Evolutionary conservation across 2,329 filamentous ascomycete genomes (phyloP), one percentile per base, ranked within the genome.

Genomic region (Samsoniella hepiali): DNA sequence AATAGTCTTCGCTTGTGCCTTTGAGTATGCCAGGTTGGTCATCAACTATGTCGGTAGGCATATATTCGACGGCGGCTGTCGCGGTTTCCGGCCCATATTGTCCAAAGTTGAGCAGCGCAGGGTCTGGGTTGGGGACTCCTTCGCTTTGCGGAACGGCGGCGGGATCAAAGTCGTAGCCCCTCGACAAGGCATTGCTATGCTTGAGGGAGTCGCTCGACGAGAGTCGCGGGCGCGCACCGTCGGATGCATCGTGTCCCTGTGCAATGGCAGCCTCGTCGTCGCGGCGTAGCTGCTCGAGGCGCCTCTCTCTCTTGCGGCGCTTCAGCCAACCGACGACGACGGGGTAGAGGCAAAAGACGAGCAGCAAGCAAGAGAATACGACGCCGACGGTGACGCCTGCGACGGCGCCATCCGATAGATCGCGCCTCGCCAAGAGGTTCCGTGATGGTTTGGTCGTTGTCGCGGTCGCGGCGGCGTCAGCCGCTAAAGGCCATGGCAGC

Each of bases 1-100:
- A 79, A 64, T 79, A 79, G 63, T 78, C 76, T 50, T 76, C 75
- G 59, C 72, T 79, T 45, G 71, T 74, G 44, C 74, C 76, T 62
- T 68, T 71, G 50, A 75, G 74, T 45, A 73, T 71, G 49, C 70
- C 72, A 36, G 72, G 69, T 27, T 73, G 71, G 36, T 72, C 69
- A 61, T 72, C 68, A 5, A 62, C 65, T 10, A 70, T 67, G n/a
- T 68, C 66, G 50, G 69, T 68, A n/a, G 58, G 47, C 62, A 61
- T 62, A 36, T 65, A 63, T 42, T 67, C 66, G 27, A 65, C 47
- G 55, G 64, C 45, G 29, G 47, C 58, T 9, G 34, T 38, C 50
- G 57, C 59, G 42, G 51, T 60, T 17, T 32, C 47, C 10, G 54
- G 54, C 36, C 45, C 54, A 27, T 63, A 58, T 64, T 47, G 13